Conservation (phyloP, 345 rosid genomes). For the Pugionium dolabratum region DNA sequence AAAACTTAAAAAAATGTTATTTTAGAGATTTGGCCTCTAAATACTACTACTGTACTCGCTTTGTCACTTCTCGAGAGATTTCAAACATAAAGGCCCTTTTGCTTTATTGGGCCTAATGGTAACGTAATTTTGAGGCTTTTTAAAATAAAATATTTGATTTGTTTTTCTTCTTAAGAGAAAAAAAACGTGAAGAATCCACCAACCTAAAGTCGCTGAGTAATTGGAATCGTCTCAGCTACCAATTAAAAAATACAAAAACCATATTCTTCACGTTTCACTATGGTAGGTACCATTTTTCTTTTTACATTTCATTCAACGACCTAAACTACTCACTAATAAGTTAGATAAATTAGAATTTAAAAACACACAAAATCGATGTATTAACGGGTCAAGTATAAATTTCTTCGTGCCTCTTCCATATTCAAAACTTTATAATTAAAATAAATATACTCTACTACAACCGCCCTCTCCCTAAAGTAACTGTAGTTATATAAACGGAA, state of each 20-base stretch:
- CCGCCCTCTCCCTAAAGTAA: background rate
- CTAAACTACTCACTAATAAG: background rate
- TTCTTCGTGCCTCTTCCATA: background rate
- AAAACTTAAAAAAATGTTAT: no score
- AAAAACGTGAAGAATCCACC: conserved; percentile 39
- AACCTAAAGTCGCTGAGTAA: conserved; percentile 28
- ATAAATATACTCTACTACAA: background rate
- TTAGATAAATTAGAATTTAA: no score
- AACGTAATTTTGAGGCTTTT: conserved; percentile 10
- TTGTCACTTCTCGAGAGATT: no score
- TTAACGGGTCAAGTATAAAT: background rate
- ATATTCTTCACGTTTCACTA: conserved; percentile 37
- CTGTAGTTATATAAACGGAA: conserved; percentile 19
- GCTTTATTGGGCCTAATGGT: conserved; percentile 23
- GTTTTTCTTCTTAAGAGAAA: background rate
- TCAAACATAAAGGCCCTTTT: background rate
- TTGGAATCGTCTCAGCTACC: conserved; percentile 32
- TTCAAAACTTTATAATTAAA: background rate
- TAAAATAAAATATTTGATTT: background rate
- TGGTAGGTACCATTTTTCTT: conserved; percentile 14
- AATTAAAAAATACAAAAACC: conserved; percentile 14
- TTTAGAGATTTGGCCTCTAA: no score
- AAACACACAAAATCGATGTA: no score
- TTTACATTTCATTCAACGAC: background rate
- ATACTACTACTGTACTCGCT: no score